Conservation (phyloP, 371 early-diverging fungal species). For the Apophysomyces sp. region DNA sequence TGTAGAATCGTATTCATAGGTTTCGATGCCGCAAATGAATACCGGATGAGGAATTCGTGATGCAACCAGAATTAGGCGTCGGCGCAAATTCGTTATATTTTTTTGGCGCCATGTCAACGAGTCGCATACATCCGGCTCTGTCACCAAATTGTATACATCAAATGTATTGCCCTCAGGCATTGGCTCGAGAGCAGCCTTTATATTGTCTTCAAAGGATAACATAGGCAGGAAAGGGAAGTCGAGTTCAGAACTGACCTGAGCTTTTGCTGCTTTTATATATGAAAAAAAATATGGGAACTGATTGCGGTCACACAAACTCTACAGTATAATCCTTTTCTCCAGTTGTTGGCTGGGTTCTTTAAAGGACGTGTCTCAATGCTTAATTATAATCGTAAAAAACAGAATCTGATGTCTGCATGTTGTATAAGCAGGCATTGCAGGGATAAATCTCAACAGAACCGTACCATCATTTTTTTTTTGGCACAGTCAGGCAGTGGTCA, state of each 20-base stretch:
- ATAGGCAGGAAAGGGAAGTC: neutral
- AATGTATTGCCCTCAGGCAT: neutral
- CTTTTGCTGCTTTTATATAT: neutral
- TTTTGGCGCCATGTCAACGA: neutral
- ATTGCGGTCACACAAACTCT: neutral
- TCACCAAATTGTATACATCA: neutral
- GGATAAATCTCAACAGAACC: too few relatives aligned
- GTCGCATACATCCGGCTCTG: neutral
- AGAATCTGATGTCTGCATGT: too few relatives aligned
- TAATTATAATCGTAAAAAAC: too few relatives aligned
- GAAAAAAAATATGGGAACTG: neutral
- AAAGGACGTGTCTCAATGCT: too few relatives aligned
- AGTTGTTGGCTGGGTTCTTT: too few relatives aligned
- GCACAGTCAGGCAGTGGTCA: too few relatives aligned
- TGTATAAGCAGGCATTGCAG: too few relatives aligned
- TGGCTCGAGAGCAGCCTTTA: neutral
- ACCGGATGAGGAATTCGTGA: neutral
- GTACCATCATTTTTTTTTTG: too few relatives aligned
- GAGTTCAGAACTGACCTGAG: neutral
- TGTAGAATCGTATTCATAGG: conserved; percentile 25
- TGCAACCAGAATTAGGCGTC: conserved; percentile 10
- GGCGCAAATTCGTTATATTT: neutral
- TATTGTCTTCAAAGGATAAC: neutral
- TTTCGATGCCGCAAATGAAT: conserved; percentile 35
- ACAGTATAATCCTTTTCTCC: too few relatives aligned